These are phyloP conservation scores for Lipomyces anomalus DNA, from an alignment of 805 yeast species.

Conservation along the genomic window DNA sequence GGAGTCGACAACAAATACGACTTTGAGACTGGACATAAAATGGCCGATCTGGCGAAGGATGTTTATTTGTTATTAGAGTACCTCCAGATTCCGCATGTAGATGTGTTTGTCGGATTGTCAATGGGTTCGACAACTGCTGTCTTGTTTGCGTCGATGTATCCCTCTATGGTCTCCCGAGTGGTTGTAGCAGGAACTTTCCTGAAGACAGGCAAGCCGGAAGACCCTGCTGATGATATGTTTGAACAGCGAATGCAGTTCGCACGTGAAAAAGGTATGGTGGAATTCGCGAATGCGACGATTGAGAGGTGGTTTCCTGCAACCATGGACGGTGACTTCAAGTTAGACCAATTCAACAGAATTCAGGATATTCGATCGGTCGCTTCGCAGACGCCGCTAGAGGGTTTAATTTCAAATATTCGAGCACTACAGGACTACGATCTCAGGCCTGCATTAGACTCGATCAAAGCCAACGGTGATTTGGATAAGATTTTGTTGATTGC, in stretches of 20 bases:
- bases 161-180: constrained; percentile 13
- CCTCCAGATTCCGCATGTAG: constrained; percentile 12
- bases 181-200: constrained; percentile 16
- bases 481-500: constrained; percentile 14
- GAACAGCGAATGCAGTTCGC: constrained; percentile 15
- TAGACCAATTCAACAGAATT: constrained; percentile 6
- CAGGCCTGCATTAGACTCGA: constrained; percentile 11
- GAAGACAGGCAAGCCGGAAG: constrained; percentile 5
- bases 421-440: constrained; percentile 21
- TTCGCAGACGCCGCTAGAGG: constrained; percentile 9
- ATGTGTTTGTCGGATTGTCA: constrained; percentile 19
- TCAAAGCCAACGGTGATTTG: constrained; percentile 6
- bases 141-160: constrained; percentile 9
- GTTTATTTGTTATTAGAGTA: constrained; percentile 16
- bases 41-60: constrained; percentile 18
- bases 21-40: constrained; percentile 14
- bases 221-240: constrained; percentile 7
- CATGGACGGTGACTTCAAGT: constrained; percentile 14
- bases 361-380: constrained; percentile 12
- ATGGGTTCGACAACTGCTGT: constrained; percentile 23
- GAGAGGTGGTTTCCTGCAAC: constrained; percentile 21
- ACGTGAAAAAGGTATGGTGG: constrained; percentile 14
- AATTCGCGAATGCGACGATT: constrained; percentile 14
- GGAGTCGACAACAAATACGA: constrained; percentile 8
- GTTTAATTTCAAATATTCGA: constrained; percentile 15